Percentiles rank a stretch among this genome's conserved stretches.
These are phyloP conservation scores for Gymnopilus dilepis DNA, from an alignment of 768 basidiomycete species.

Conservation along the genomic window DNA sequence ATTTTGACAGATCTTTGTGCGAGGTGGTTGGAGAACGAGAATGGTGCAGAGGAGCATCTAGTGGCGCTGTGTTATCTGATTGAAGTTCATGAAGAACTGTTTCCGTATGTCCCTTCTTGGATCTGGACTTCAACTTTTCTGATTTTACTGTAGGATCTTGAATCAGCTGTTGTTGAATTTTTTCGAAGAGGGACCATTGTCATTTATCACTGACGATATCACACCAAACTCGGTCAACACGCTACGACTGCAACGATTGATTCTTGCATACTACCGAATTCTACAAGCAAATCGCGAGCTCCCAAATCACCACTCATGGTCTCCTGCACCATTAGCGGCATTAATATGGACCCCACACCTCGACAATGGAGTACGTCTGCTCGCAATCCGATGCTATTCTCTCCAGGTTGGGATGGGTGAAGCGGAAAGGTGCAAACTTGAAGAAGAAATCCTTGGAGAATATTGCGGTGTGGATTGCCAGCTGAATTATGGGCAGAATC, in stretches of 20 bases:
- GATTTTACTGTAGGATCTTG: slow-evolving; percentile 52
- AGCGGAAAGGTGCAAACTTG: slow-evolving; percentile 69
- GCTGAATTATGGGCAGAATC: slow-evolving; percentile 57
- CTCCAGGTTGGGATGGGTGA: slow-evolving; percentile 81
- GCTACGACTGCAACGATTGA: slow-evolving; percentile 63
- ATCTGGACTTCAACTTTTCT: slow-evolving; percentile 16
- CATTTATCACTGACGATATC: slow-evolving; percentile 42
- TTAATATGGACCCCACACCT: slow-evolving; percentile 48
- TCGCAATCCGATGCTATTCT: slow-evolving; percentile 82
- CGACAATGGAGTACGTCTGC: slow-evolving; percentile 67
- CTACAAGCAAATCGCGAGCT: slow-evolving; percentile 75
- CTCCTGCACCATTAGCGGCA: slow-evolving; percentile 54
- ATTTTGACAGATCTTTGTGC: slow-evolving; percentile 81
- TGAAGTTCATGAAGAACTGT: slow-evolving; percentile 74
- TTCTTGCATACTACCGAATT: slow-evolving; percentile 85
- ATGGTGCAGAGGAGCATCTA: slow-evolving; percentile 51
- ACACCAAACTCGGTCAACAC: slow-evolving; percentile 41
- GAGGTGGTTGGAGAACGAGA: slow-evolving; percentile 67
- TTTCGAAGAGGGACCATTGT: slow-evolving; percentile 60
- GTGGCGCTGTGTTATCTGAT: slow-evolving; percentile 66
- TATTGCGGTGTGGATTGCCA: slow-evolving; percentile 63
- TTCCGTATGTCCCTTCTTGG: slow-evolving; percentile 54
- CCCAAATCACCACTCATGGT: slow-evolving; percentile 68
- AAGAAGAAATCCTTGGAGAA: slow-evolving; percentile 65
- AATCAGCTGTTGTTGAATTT: slow-evolving; percentile 52